Evolutionary conservation across 225 moss, liverwort and hornwort genomes (phyloP).

Genomic region (Antitrichia curtipendula): DNA sequence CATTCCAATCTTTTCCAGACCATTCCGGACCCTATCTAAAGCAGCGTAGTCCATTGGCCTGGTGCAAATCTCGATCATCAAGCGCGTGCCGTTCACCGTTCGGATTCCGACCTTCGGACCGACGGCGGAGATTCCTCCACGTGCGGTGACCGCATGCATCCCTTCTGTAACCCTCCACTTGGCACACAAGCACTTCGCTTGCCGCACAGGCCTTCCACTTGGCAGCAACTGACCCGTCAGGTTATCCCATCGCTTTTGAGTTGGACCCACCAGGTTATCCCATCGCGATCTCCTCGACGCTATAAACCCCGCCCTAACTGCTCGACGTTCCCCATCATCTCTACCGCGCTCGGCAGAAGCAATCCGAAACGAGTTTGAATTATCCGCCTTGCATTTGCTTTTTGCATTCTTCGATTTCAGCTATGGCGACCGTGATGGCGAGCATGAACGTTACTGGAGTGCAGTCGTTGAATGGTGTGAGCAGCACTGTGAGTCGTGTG

Average conservation of each 20-base stretch:
- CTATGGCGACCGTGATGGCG: constrained; percentile 22
- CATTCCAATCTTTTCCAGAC: neutral
- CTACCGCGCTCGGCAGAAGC: neutral
- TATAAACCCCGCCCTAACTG: neutral
- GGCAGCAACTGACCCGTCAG: neutral
- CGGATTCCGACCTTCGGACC: neutral
- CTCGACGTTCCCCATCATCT: neutral
- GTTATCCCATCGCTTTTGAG: neutral
- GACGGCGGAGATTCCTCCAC: neutral
- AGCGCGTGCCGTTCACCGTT: neutral
- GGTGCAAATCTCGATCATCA: neutral
- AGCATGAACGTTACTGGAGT: constrained; percentile 2
- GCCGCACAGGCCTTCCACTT: neutral
- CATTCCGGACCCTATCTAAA: neutral
- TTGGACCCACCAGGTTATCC: too few relatives aligned
- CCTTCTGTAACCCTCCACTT: neutral
- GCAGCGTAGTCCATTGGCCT: neutral
- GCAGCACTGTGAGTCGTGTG: neutral
- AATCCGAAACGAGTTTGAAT: neutral
- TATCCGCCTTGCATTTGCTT: too few relatives aligned
- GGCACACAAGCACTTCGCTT: neutral
- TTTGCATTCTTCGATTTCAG: neutral
- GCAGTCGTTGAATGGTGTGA: neutral
- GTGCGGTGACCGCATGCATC: neutral
- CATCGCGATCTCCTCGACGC: neutral